Conservation (phyloP, 225 moss, liverwort and hornwort species). For the Sphagnum tenellum region DNA sequence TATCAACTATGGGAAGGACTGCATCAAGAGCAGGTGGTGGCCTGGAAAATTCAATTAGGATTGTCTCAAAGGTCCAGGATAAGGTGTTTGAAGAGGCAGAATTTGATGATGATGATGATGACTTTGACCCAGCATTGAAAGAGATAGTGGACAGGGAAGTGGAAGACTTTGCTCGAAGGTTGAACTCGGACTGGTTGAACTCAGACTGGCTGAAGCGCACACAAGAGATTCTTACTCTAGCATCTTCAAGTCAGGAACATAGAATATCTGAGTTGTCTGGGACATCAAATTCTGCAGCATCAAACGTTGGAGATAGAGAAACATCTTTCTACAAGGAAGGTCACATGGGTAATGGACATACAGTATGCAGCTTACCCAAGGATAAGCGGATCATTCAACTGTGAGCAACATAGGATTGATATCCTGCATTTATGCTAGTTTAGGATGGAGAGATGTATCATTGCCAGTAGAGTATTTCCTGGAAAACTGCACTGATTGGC, state of each 20-base stretch:
- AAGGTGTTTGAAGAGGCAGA: conserved; percentile 50
- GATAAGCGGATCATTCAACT: conserved; percentile 22
- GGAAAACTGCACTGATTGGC: background rate
- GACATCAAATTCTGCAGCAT: conserved; percentile 6
- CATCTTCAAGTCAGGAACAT: conserved; percentile 58
- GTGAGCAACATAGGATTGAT: conserved; percentile 16
- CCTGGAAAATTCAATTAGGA: conserved; percentile 1
- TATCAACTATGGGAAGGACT: no score
- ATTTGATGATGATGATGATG: conserved; percentile 57
- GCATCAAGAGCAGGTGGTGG: no score
- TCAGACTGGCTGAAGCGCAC: conserved; percentile 79
- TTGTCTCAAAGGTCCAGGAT: conserved; percentile 18
- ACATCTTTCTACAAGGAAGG: background rate
- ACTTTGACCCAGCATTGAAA: conserved; percentile 79
- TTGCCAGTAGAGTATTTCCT: conserved; percentile 10
- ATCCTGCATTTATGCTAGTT: conserved; percentile 19
- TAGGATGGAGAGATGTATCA: conserved; percentile 14
- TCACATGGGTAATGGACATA: conserved; percentile 16
- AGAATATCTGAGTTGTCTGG: conserved; percentile 9
- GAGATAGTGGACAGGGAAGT: conserved; percentile 84
- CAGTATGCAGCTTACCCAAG: conserved; percentile 16
- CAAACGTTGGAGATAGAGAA: conserved; percentile 6
- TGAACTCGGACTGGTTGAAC: conserved; percentile 87
- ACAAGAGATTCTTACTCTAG: conserved; percentile 74
- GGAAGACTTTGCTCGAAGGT: conserved; percentile 81